These are phyloP conservation scores for Russula emetica DNA, from an alignment of 768 basidiomycete genomes.

Conservation along the genomic window DNA sequence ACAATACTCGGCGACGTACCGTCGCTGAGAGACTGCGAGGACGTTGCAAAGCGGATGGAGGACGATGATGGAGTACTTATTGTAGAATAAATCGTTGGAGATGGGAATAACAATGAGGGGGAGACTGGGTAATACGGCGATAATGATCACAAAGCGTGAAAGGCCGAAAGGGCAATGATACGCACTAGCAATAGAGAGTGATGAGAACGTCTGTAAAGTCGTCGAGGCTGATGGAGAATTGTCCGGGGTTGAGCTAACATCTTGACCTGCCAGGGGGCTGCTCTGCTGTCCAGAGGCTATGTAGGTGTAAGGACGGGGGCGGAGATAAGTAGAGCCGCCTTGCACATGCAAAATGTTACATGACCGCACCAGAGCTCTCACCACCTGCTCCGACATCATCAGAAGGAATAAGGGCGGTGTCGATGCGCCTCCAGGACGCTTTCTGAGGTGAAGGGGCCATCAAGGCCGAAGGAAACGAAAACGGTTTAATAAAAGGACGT, in stretches of 20 bases:
- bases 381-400: not conserved
- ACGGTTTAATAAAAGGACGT: not conserved
- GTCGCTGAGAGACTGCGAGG: not conserved
- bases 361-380: slow-evolving; percentile 6
- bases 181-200: not conserved
- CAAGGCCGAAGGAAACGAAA: slow-evolving; percentile 4
- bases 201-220: not conserved
- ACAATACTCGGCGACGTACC: not conserved
- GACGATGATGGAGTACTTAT: not conserved
- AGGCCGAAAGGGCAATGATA: not conserved
- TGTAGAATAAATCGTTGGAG: not conserved
- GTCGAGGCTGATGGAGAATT: not conserved
- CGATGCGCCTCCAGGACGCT: slow-evolving; percentile 17
- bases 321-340: not conserved
- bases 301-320: not conserved
- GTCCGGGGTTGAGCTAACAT: not conserved
- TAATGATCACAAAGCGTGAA: not conserved
- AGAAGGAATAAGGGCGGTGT: not conserved
- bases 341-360: not conserved
- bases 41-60: not conserved
- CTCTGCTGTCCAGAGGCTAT: slow-evolving; percentile 1
- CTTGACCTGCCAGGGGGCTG: slow-evolving; percentile 1
- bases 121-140: not conserved
- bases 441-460: slow-evolving; percentile 10
- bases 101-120: not conserved